Base-by-base conservation (phyloP, 2,329 filamentous ascomycete genomes). In the Aspergillus niger region DNA sequence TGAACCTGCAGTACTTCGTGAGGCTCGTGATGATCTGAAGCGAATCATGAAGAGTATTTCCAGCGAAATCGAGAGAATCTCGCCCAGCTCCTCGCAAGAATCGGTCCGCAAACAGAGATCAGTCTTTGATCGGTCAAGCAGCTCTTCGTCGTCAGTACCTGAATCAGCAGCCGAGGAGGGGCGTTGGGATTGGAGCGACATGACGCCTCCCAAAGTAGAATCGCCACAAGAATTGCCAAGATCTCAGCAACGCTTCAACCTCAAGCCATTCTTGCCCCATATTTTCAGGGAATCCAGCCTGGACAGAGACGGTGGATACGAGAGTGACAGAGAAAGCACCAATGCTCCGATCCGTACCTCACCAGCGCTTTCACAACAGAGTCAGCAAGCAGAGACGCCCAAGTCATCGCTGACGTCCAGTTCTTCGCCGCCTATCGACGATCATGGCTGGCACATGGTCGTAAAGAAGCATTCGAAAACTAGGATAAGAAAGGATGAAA, bases 111-210 rank as follows among this genome's bases (percentile, higher is more conserved):
- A 74, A 43, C 73, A 77, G 49, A 73, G 71, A 64, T 82, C 80
- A 2, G 78, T 82, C 7, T 82, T 82, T 65, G 80, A 82, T 59
- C 71, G 77, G 22, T 77, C 76, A 13, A 80, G 77, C 61, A 80
- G 79, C 64, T 78, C 77, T 2, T 80, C 78, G 0, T 79, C 78
- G 1, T 81, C 77, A 0, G 70, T 73, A 0, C 75, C 76, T 3
- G 73, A 75, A n/a, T 77, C 77, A 1, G 74, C 77, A 0, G 69
- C 74, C 4, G 74, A 76, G n/a, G 75, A 76, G 41, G 72, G 72
- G 13, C 72, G 72, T 2, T 71, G 69, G 62, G 72, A 72, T 53
- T 70, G 67, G 32, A 72, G 65, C 24, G 76, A 76, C 26, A 58
- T 67, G 6, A 68, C 67, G 1, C 67, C 72, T 15, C 44, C 64